These are phyloP conservation scores for Sporothrix curviconia DNA, from an alignment of 2,329 filamentous ascomycete genomes.

Conservation along the genomic window DNA sequence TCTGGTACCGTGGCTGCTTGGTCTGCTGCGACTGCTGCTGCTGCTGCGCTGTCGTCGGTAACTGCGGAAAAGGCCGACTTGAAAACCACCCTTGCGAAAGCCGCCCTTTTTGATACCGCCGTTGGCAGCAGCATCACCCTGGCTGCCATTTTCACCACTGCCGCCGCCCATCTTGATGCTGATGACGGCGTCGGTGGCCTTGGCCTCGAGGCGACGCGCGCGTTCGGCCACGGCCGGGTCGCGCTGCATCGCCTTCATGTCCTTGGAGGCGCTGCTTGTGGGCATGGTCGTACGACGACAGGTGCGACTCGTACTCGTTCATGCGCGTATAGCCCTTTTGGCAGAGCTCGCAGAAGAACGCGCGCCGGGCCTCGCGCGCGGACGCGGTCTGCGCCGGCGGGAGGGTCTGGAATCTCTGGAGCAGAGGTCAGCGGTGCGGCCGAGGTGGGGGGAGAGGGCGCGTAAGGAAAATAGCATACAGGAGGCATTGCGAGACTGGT, in stretches of 20 bases:
- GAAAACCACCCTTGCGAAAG: slow-evolving; percentile 79
- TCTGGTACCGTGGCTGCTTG: too few relatives aligned
- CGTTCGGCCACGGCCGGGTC: slow-evolving; percentile 60
- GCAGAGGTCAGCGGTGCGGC: neutral
- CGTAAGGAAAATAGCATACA: neutral
- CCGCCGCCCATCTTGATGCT: slow-evolving; percentile 54
- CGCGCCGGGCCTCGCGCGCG: slow-evolving; percentile 69
- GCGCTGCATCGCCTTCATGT: slow-evolving; percentile 78
- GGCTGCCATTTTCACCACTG: slow-evolving; percentile 24
- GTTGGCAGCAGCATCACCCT: neutral
- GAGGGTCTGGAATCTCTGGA: slow-evolving; percentile 50
- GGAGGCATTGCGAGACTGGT: slow-evolving; percentile 5
- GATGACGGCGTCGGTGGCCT: slow-evolving; percentile 57
- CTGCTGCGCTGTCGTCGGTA: slow-evolving; percentile 31
- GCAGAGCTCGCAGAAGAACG: slow-evolving; percentile 82
- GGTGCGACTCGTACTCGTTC: slow-evolving; percentile 93
- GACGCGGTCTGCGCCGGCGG: slow-evolving; percentile 53
- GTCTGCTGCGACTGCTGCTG: slow-evolving; percentile 30
- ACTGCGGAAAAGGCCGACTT: slow-evolving; percentile 65
- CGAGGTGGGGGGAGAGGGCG: neutral
- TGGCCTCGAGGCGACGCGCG: slow-evolving; percentile 63
- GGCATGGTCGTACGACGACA: slow-evolving; percentile 89
- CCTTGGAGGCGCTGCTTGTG: slow-evolving; percentile 85
- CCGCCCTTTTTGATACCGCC: slow-evolving; percentile 62
- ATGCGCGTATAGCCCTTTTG: slow-evolving; percentile 91